Conservation (phyloP, 768 basidiomycete species). For the Boletus rufocinnamomeus region DNA sequence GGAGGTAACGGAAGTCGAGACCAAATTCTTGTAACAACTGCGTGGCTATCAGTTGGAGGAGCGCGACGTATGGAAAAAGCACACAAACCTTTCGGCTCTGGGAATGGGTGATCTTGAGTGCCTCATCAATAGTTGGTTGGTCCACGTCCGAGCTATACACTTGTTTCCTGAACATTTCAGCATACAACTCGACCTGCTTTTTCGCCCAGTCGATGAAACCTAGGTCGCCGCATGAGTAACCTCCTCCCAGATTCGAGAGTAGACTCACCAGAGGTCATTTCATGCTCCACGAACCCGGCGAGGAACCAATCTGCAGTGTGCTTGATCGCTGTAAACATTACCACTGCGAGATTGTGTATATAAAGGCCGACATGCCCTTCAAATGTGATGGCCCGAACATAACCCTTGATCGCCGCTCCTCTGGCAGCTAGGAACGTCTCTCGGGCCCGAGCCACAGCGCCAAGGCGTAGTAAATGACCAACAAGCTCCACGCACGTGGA, state of each 20-base stretch:
- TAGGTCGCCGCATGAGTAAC: constrained; percentile 32
- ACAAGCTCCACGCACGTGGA: constrained; percentile 70
- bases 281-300: constrained; percentile 93
- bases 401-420: constrained; percentile 66
- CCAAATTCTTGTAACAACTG: constrained; percentile 91
- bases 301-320: constrained; percentile 99
- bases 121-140: constrained; percentile 70
- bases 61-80: background rate
- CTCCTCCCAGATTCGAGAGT: background rate
- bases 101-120: constrained; percentile 68
- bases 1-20: constrained; percentile 89
- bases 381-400: constrained; percentile 85
- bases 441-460: constrained; percentile 76
- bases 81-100: constrained; percentile 80
- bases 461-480: constrained; percentile 69
- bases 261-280: constrained; percentile 83
- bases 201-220: constrained; percentile 96
- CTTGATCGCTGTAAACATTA: constrained; percentile 92
- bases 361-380: constrained; percentile 88
- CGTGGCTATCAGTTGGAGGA: background rate
- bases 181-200: constrained; percentile 79
- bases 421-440: constrained; percentile 82
- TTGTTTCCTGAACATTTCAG: constrained; percentile 84
- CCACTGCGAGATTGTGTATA: constrained; percentile 82
- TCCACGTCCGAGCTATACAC: constrained; percentile 86